Conservation (phyloP, 805 yeast species). For the Saccharomycopsis fermentans region DNA sequence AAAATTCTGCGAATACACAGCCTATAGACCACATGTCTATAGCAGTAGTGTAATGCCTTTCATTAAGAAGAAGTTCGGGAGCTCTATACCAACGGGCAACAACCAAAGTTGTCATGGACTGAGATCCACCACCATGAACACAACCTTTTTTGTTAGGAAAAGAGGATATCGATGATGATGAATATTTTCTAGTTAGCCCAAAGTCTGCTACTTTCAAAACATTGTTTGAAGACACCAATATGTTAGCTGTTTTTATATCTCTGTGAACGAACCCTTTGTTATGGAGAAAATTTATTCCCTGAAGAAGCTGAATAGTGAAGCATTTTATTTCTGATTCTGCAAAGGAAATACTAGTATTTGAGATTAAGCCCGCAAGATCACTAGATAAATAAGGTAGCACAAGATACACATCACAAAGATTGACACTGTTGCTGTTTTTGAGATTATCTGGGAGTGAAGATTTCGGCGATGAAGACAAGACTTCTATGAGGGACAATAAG, state of each 20-base stretch:
- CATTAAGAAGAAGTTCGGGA: conserved; percentile 85
- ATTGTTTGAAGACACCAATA: conserved; percentile 68
- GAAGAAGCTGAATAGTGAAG: conserved; percentile 64
- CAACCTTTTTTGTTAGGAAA: conserved; percentile 31
- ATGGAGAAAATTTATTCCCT: conserved; percentile 79
- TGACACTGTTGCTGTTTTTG: conserved; percentile 16
- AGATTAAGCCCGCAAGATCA: conserved; percentile 82
- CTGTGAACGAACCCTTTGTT: conserved; percentile 56
- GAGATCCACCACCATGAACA: conserved; percentile 24
- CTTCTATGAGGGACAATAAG: conserved; percentile 67
- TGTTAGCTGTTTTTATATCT: conserved; percentile 95
- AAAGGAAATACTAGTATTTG: conserved; percentile 60
- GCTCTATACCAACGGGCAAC: conserved; percentile 98
- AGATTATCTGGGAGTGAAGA: conserved; percentile 15
- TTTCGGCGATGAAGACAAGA: conserved; percentile 34
- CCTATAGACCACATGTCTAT: conserved; percentile 98
- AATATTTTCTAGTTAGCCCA: conserved; percentile 76
- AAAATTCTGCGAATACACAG: conserved; percentile 89
- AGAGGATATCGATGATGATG: conserved; percentile 33
- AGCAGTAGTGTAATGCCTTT: conserved; percentile 79
- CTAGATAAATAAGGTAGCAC: conserved; percentile 89
- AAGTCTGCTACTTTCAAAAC: conserved; percentile 87
- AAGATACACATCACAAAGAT: conserved; percentile 30
- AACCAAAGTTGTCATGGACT: conserved; percentile 54
- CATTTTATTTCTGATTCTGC: conserved; percentile 68